These are phyloP conservation scores for Colletotrichum plurivorum DNA, from an alignment of 2,329 filamentous ascomycete genomes.

Conservation along the genomic window DNA sequence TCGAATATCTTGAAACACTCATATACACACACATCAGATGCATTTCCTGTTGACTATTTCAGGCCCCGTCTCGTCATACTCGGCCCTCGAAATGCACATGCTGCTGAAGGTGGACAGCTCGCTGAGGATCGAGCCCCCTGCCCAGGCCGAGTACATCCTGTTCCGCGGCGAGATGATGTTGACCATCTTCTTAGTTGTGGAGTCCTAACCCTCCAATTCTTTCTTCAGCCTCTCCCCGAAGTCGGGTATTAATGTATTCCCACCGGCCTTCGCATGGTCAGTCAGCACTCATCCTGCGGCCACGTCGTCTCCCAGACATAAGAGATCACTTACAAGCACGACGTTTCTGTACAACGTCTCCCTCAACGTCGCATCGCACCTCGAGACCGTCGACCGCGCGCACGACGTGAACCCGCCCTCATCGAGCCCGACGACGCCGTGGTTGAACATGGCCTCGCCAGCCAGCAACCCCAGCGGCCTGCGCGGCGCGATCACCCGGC, in stretches of 20 bases:
- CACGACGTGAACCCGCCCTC: background rate
- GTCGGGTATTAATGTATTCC: conserved; percentile 5
- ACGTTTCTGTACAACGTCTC: background rate
- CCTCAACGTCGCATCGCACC: background rate
- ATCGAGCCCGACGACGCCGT: conserved; percentile 3
- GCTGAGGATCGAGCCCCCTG: conserved; percentile 19
- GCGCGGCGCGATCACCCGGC: background rate
- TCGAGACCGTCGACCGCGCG: background rate
- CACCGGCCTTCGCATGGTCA: conserved; percentile 5
- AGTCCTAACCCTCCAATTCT: background rate
- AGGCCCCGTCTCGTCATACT: conserved; percentile 19
- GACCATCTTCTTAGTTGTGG: background rate
- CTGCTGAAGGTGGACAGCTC: conserved; percentile 8
- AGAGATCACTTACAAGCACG: conserved; percentile 5
- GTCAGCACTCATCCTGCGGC: background rate
- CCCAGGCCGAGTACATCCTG: conserved; percentile 11
- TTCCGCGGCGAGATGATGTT: conserved; percentile 5
- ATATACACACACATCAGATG: background rate
- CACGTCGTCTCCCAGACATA: too few species aligned
- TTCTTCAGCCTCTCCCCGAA: background rate
- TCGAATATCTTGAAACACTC: too few species aligned
- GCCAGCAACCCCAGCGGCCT: conserved; percentile 16
- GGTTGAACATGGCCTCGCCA: conserved; percentile 14
- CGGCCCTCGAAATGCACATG: conserved; percentile 12
- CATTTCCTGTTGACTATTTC: conserved; percentile 11